Base-by-base conservation (phyloP, 2,329 filamentous ascomycete species). In the Hawksworthiomyces lignivorus region DNA sequence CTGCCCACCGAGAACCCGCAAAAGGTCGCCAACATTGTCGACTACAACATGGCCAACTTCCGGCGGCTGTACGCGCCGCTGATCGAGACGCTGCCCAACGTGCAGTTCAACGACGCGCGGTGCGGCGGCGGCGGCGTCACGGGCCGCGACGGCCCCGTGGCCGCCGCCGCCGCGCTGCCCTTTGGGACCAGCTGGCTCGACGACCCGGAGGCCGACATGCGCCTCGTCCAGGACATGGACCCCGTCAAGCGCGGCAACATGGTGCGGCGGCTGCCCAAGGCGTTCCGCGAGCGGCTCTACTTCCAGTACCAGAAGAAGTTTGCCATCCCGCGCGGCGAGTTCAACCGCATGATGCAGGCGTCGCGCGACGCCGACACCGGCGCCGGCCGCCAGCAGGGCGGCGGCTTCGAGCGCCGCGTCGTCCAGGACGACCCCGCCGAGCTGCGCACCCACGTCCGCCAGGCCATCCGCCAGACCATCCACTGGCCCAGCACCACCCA, bases 271-370 rank as follows among this genome's bases (percentile, higher is more conserved):
- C 69, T 98, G 10, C 92, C 92, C 4, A 83, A 84, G 54, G 73
- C 80, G 6, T 97, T 98, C 72, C 79, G 92, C 28, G 78, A 84
- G 41, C 89, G 87, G 45, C 69, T 98, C 0, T 98, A 98, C 65
- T 95, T 95, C 62, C 81, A 89, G 55, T 98, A 96, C 61, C 89
- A 95, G 61, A 81, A 83, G 58, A 90, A 94, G 56, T 94, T 89
- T 55, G 75, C 77, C 43, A 92, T 98, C 32, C 87, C 90, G 20
- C 80, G 80, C 14, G 74, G 77, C 5, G 87, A 95, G 42, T 98
- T 95, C 60, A 71, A 85, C 54, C 74, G 78, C 54, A 89, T 97
- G 80, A 82, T 96, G 62, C 75, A 86, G 45, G 75, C 79, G n/a
- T 77, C 73, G 31, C 75, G 74, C 43, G 84, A 92, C 42, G 82